phyloP scores from a whole-genome alignment of 805 yeast species.

The Schizosaccharomyces lindneri region DNA sequence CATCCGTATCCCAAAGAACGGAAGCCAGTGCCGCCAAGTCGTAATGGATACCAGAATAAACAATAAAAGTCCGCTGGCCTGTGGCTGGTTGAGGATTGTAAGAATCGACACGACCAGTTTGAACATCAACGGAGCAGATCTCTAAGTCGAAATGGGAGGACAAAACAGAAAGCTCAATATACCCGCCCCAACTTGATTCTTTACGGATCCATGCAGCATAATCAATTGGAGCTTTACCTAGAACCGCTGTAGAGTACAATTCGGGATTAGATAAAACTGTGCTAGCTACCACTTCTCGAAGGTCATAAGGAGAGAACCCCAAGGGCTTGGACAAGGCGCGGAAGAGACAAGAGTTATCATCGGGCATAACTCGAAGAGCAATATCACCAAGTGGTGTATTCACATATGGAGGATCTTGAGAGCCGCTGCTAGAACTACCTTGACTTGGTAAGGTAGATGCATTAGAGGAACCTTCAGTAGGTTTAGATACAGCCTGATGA shows the following conservation, averaged over 20 bases:
- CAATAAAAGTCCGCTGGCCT: constrained; percentile 23
- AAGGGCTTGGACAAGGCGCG: constrained; percentile 34
- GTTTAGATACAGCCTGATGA: neutral
- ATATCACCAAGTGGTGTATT: constrained; percentile 9
- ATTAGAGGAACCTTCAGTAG: neutral
- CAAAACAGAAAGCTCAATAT: constrained; percentile 44
- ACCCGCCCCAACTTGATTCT: constrained; percentile 60
- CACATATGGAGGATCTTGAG: neutral
- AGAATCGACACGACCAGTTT: constrained; percentile 29
- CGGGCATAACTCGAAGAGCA: constrained; percentile 35
- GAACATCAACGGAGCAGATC: constrained; percentile 40
- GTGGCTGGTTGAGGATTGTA: constrained; percentile 22
- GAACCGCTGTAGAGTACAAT: constrained; percentile 28
- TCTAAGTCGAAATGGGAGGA: constrained; percentile 26
- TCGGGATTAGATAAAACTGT: constrained; percentile 20
- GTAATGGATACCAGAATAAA: constrained; percentile 52
- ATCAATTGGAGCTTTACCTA: constrained; percentile 25
- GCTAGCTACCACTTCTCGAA: constrained; percentile 28
- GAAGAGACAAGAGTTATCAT: constrained; percentile 59
- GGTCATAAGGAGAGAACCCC: constrained; percentile 10
- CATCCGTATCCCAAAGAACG: constrained; percentile 19
- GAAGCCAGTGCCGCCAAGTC: constrained; percentile 30
- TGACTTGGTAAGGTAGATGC: no score
- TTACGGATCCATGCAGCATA: constrained; percentile 38
- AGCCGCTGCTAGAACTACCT: neutral